Base-by-base conservation (phyloP, 2,329 filamentous ascomycete species). In the Cercospora zeae-maydis region DNA sequence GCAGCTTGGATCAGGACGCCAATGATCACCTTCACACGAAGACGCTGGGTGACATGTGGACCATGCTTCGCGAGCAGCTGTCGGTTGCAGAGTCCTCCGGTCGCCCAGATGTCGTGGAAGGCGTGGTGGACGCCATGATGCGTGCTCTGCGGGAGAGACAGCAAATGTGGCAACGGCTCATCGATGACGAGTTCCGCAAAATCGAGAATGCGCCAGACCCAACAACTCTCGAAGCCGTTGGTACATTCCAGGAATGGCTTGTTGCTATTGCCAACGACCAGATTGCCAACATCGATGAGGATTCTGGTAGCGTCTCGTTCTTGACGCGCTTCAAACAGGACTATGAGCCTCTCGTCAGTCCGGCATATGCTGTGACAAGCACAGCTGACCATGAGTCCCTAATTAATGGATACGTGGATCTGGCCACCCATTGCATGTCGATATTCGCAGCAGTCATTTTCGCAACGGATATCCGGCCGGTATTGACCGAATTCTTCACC, bases 251-350 rank as follows among this genome's bases (percentile, higher is more conserved):
- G 73, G 95, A 99, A 79, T 99, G 93, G 92, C 88, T 99, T 61
- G 88, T 99, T 58, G 93, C 95, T 51, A 92, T 96, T 62, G 95
- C 96, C 70, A 99, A 99, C 79, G 95, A 99, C 78, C 95, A 99
- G 77, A 98, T 99, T 75, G 93, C 93, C 61, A 97, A 92, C 77
- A 96, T 99, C 72, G 95, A 98, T 76, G 96, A 98, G 59, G 75
- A 76, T 37, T 89, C 91, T 65, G 86, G 85, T 63, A 87, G 89
- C 33, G 81, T 90, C 27, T 91, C 90, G 31, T 97, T 97, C 79
- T 84, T 98, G 55, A 88, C 91, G 3, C 88, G 89, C 72, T 97
- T 97, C 85, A 87, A 87, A 70, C 86, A 88, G 70, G 91, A 95
- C 72, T 89, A 96, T 73, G 89, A 91, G 74, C 83, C 90, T 1